Conservation (phyloP, 495 filamentous ascomycete species). For the Patellaria atrata region DNA sequence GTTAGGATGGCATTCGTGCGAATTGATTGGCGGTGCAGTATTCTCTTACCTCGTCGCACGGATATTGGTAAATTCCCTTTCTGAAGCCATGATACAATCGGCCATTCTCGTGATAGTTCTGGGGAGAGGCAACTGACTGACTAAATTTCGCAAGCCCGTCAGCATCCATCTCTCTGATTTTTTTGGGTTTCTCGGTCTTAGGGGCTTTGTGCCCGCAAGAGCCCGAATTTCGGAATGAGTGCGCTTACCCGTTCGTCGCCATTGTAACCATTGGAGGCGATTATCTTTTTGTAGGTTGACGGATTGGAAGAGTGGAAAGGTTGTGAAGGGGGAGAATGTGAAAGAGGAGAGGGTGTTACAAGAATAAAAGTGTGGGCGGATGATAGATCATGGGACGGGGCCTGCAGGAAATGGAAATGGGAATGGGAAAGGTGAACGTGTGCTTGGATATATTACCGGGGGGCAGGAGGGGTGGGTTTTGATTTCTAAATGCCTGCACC, state of each 20-base stretch:
- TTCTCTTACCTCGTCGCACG: conserved; percentile 41
- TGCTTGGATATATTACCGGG: too few relatives aligned
- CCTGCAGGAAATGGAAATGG: too few relatives aligned
- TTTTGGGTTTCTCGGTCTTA: neutral
- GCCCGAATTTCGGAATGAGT: conserved; percentile 12
- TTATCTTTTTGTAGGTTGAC: too few relatives aligned
- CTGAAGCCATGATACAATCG: conserved; percentile 41
- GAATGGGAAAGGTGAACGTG: too few relatives aligned
- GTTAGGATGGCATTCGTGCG: neutral
- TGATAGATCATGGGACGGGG: too few relatives aligned
- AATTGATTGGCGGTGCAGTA: conserved; percentile 1
- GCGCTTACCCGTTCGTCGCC: conserved; percentile 25
- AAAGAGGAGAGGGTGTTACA: too few relatives aligned
- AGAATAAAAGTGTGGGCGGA: too few relatives aligned
- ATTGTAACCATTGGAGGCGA: conserved; percentile 25
- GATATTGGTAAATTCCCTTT: conserved; percentile 46
- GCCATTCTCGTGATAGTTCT: conserved; percentile 40
- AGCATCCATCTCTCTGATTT: conserved; percentile 1
- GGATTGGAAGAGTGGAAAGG: too few relatives aligned
- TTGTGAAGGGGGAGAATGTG: too few relatives aligned
- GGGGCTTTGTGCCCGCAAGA: neutral
- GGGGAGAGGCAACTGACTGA: conserved; percentile 16
- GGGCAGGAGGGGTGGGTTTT: too few relatives aligned
- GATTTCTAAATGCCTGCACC: too few relatives aligned
- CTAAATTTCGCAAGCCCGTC: conserved; percentile 5